Conservation (phyloP, 306 rosid genomes). For the Luffa aegyptiaca region DNA sequence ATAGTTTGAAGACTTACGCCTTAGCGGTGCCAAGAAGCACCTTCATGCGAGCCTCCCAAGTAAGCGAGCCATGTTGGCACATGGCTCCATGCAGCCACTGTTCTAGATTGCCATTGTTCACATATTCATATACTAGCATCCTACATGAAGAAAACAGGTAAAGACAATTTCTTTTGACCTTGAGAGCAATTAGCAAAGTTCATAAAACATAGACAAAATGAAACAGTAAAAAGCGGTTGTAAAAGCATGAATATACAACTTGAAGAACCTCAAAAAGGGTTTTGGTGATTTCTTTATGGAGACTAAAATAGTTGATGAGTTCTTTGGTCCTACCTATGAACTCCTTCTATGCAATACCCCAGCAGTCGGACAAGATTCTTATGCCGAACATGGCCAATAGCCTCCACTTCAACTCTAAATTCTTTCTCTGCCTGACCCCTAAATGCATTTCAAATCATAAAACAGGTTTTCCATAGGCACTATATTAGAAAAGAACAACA, state of each 20-base stretch:
- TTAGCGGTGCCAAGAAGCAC: constrained; percentile 81
- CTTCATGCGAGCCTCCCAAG: constrained; percentile 94
- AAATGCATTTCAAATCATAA: constrained; percentile 1
- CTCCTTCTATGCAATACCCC: constrained; percentile 90
- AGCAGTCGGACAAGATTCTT: constrained; percentile 89
- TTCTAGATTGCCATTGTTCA: constrained; percentile 90
- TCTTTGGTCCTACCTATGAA: constrained; percentile 49
- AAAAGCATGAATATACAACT: background rate
- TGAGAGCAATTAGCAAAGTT: background rate
- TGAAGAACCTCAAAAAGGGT: background rate
- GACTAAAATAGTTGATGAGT: background rate
- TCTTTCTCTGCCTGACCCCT: constrained; percentile 99
- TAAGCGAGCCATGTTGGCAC: constrained; percentile 59
- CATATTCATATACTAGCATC: constrained; percentile 90
- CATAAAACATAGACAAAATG: background rate
- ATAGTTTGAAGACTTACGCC: constrained; percentile 56
- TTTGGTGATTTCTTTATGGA: background rate
- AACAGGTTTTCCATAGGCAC: background rate
- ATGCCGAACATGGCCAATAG: constrained; percentile 94
- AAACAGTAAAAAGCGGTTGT: background rate
- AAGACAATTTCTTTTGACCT: background rate
- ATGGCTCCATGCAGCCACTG: constrained; percentile 90
- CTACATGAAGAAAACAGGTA: constrained; percentile 25
- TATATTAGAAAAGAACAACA: background rate
- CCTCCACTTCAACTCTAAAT: constrained; percentile 96